Evolutionary conservation across 2,329 filamentous ascomycete genomes (phyloP), one percentile per base, ranked within the genome.

Genomic region (Neonectria neomacrospora): DNA sequence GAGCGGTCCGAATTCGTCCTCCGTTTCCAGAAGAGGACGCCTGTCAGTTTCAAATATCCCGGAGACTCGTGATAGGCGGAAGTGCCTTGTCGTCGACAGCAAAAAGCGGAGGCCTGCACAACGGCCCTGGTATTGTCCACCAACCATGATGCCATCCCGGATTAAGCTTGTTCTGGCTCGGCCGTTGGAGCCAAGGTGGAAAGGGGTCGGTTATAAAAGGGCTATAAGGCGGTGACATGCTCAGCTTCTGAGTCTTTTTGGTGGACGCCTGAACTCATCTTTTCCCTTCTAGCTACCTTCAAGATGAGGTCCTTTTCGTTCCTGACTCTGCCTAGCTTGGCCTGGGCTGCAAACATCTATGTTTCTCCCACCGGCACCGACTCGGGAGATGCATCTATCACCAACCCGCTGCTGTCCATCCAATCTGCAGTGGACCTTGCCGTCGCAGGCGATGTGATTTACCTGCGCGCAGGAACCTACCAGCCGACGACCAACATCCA

Each of bases 401-500:
- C 42, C 5, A 71, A 77, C 4, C 82, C 81, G 1, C 77, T 78
- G 32, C 76, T 75, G n/a, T 82, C 80, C 2, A 83, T 84, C 42
- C 81, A 83, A 68, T 71, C 73, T 1, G 81, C 80, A 5, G 78
- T 84, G 6, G 69, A 83, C 63, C 76, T 75, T 28, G 82, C 81
- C n/a, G 76, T 71, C 7, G 77, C 81, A 8, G 82, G 82, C 8
- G 81, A 82, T 65, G 80, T 73, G 16, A 82, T 83, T 50, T 78
- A 78, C 54, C 75, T 83, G 5, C 77, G 79, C 5, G 80, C 78
- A 3, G 80, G 81, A 61, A 81, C 74, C 26, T 83, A 83, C 69
- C 69, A 73, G 34, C 79, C 78, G 2, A 78, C 79, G 7, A 79
- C 75, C 28, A 84, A 84, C 70, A 82, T 84, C 53, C 79, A 83